Conservation (phyloP, 169 alveolate genomes). For the Plasmodium gaboni region DNA sequence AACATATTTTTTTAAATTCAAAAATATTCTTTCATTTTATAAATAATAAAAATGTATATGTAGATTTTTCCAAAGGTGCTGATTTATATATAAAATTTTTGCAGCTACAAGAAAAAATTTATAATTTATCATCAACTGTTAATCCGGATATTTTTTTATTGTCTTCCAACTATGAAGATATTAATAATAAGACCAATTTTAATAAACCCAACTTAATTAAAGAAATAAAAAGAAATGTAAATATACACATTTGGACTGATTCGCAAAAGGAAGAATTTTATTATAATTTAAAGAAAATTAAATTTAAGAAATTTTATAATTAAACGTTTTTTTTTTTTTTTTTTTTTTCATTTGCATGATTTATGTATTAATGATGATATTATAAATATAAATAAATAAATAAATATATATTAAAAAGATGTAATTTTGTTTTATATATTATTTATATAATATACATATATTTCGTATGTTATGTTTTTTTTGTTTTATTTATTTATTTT, state of each 20-base stretch:
- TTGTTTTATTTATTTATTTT: too few relatives aligned
- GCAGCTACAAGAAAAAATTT: not conserved
- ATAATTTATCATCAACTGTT: not conserved
- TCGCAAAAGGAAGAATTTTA: conserved; percentile 32
- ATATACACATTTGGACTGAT: conserved; percentile 51
- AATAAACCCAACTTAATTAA: conserved; percentile 15
- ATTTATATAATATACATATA: too few relatives aligned
- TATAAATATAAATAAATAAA: too few relatives aligned
- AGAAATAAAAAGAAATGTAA: conserved; percentile 44
- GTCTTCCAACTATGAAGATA: not conserved
- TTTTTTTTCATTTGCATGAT: not conserved
- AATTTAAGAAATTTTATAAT: conserved; percentile 63
- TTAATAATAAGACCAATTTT: not conserved
- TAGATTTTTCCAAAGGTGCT: conserved; percentile 42
- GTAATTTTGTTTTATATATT: too few relatives aligned
- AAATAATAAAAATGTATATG: conserved; percentile 27
- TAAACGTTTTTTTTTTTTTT: not conserved
- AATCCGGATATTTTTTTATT: not conserved
- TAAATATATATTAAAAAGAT: too few relatives aligned
- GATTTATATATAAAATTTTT: conserved; percentile 40
- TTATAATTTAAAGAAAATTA: conserved; percentile 17
- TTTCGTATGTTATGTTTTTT: too few relatives aligned
- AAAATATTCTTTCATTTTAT: conserved; percentile 32
- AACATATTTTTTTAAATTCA: conserved; percentile 9
- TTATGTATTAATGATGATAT: too few relatives aligned